Evolutionary conservation across 148 eudicot genomes (phyloP), one percentile per base, ranked within the genome.

Genomic region (Fallopia convolvulus): DNA sequence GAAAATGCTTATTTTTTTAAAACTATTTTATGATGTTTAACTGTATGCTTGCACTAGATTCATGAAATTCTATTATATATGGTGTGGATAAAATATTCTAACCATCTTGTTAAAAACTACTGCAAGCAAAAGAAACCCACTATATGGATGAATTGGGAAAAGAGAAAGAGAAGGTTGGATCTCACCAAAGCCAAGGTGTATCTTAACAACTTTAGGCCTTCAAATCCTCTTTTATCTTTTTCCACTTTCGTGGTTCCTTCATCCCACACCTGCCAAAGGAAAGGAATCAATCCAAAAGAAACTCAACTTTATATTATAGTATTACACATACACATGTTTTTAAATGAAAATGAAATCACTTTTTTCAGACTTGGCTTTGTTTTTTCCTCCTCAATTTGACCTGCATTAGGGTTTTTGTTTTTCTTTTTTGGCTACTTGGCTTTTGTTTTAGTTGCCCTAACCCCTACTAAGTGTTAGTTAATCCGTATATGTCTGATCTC

Each of bases 201-300:
- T 23, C 72, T 36, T 61, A 33, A 2, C 17, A 30, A 61, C 33
- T 30, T 30, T 61, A 23, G 17, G 60, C 21, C 60, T 23, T 53
- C 8, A 53, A 53, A 61, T 61, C 36, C 0, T 26, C 68, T 26
- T 30, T 60, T 17, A 17, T 53, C 2, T 26, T 61, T 61, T 26
- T 8, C 44, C 39, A 17, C 72, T 68, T 68, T 68, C 46, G 33
- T 32, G 72, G 72, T 68, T 68, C 44, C 20, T 68, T 68, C 72
- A 68, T 68, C 42, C 8, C 72, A 68, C 72, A 68, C 20, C 72
- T 68, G 72, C 72, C 72, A 68, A 68, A 36, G 72, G 72, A 68
- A 68, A 36, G 72, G 72, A 68, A 68, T 68, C 72, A 68, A 68
- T 68, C 72, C 72, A 68, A 68, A 68, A 68, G 72, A 68, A 46